A percentile compares a stretch with the other conserved stretches of the same genome.
phyloP scores from a whole-genome alignment of 2,329 filamentous ascomycete genomes.

The Alternaria incomplexa region DNA sequence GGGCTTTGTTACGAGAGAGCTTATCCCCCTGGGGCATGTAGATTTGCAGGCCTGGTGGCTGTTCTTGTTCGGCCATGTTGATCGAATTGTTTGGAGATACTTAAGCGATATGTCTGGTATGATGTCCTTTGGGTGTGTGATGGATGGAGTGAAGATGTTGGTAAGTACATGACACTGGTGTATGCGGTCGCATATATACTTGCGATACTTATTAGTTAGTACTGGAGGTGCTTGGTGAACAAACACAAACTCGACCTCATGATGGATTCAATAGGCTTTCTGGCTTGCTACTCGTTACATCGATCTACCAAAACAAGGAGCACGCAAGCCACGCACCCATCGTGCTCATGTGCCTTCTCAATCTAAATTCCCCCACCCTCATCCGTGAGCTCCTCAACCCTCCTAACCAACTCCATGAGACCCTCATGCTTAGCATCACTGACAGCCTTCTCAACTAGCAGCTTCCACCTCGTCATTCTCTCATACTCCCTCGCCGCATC shows the following conservation, averaged over 20 bases:
- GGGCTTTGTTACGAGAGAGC: background rate
- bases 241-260: background rate
- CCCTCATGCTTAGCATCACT: background rate
- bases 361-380: no score
- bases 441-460: background rate
- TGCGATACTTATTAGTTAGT: no score
- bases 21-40: background rate
- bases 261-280: no score
- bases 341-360: no score
- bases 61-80: background rate
- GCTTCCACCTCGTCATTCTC: background rate
- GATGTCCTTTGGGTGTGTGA: background rate
- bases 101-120: background rate
- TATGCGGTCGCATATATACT: no score
- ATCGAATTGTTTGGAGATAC: background rate
- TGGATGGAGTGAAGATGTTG: background rate
- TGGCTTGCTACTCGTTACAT: no score
- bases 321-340: no score
- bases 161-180: fast-evolving
- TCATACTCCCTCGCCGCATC: background rate
- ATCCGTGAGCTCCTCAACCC: background rate
- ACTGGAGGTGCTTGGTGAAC: background rate
- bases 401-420: background rate
- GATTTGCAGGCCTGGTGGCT: background rate
- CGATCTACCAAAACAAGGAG: no score